Evolutionary conservation across 371 early-diverging fungal species (phyloP).

Genomic region (Actinomortierella wolfii): DNA sequence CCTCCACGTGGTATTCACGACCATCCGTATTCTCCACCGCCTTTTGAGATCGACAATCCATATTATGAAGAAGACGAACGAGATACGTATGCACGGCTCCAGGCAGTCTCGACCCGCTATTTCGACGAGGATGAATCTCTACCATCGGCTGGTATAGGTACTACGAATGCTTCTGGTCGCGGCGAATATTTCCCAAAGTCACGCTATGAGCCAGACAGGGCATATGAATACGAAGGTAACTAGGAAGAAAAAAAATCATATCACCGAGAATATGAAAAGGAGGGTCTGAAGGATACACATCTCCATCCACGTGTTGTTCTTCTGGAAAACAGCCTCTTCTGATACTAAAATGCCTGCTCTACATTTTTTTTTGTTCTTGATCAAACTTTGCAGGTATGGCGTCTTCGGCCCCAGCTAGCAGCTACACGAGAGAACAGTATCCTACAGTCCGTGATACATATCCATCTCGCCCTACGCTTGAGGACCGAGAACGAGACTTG

Average conservation of each 20-base stretch:
- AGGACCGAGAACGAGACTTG: constrained; percentile 38
- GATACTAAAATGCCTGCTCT: no score
- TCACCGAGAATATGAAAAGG: no score
- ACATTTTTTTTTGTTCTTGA: no score
- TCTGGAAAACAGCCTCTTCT: no score
- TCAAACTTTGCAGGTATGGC: background rate
- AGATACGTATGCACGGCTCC: constrained; percentile 8
- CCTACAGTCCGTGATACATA: constrained; percentile 24
- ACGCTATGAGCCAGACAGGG: constrained; percentile 19
- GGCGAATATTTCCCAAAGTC: constrained; percentile 13
- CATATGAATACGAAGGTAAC: no score
- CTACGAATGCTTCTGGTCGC: constrained; percentile 9
- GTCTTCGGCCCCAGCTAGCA: constrained; percentile 5
- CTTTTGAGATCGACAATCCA: constrained; percentile 10
- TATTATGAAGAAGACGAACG: constrained; percentile 35
- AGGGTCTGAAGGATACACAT: no score
- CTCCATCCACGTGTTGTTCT: no score
- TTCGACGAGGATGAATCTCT: constrained; percentile 39
- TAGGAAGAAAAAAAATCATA: no score
- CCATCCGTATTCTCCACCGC: constrained; percentile 29
- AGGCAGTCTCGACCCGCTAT: constrained; percentile 13
- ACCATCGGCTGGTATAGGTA: constrained; percentile 17
- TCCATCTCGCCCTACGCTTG: constrained; percentile 27
- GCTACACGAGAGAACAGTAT: constrained; percentile 36
- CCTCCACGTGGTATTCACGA: constrained; percentile 19